phyloP scores from a whole-genome alignment of 1,284 basidiomycete genomes.

The Ustilago cynodontis region DNA sequence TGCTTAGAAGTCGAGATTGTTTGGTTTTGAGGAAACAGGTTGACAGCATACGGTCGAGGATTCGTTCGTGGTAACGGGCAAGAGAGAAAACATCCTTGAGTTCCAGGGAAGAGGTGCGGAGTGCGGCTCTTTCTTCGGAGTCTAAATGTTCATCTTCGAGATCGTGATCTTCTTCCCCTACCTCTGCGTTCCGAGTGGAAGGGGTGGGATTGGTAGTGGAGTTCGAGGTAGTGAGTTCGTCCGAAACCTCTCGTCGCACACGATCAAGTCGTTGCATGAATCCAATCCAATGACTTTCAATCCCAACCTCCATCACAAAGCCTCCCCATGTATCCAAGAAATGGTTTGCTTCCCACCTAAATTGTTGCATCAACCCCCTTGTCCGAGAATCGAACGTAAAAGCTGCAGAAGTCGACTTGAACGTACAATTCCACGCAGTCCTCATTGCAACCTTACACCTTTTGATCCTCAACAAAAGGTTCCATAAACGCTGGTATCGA shows the following conservation, averaged over 20 bases:
- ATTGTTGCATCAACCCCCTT: slow-evolving; percentile 31
- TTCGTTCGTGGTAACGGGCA: slow-evolving; percentile 53
- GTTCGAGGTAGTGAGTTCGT: slow-evolving; percentile 17
- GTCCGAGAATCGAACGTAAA: slow-evolving; percentile 37
- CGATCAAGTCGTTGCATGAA: slow-evolving; percentile 43
- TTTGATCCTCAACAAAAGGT: slow-evolving; percentile 52
- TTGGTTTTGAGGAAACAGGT: slow-evolving; percentile 51
- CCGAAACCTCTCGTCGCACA: slow-evolving; percentile 30
- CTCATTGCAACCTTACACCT: slow-evolving; percentile 52
- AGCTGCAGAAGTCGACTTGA: slow-evolving; percentile 34
- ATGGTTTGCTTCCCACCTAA: slow-evolving; percentile 33
- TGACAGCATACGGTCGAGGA: slow-evolving; percentile 56
- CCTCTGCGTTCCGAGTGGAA: background rate
- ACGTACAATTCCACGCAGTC: slow-evolving; percentile 19
- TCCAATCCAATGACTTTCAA: slow-evolving; percentile 36
- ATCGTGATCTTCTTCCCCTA: slow-evolving; percentile 22
- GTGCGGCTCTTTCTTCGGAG: slow-evolving; percentile 33
- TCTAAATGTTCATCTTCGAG: slow-evolving; percentile 36
- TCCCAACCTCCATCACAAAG: slow-evolving; percentile 44
- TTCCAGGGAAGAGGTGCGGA: slow-evolving; percentile 33
- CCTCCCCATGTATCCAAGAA: slow-evolving; percentile 35
- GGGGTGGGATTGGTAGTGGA: background rate
- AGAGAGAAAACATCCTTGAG: slow-evolving; percentile 61
- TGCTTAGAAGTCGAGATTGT: slow-evolving; percentile 22
- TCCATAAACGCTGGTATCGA: slow-evolving; percentile 58